phyloP scores from a whole-genome alignment of 2,329 filamentous ascomycete genomes.

The Stagonosporopsis tanaceti region DNA sequence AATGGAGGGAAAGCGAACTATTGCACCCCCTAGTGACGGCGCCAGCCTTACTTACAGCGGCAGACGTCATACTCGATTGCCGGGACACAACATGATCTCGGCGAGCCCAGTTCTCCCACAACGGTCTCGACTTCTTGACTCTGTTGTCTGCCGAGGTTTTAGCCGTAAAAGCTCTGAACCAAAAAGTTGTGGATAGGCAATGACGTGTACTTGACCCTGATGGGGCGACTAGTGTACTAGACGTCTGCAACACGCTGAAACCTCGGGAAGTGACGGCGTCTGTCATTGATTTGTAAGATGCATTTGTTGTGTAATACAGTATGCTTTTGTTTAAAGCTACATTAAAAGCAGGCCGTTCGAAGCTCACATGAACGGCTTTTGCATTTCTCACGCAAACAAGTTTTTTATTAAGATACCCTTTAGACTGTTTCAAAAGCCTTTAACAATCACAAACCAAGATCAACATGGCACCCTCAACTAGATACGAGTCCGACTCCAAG shows the following conservation, averaged over 20 bases:
- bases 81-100: conserved; percentile 6
- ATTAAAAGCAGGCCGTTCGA: background rate
- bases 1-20: no score
- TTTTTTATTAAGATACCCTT: conserved; percentile 1
- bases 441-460: background rate
- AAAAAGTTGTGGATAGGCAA: conserved; percentile 11
- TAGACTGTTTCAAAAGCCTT: background rate
- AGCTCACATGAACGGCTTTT: background rate
- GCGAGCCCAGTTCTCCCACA: conserved; percentile 10
- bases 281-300: conserved; percentile 20
- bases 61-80: conserved; percentile 12
- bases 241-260: conserved; percentile 14
- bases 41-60: conserved; percentile 3
- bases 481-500: conserved; percentile 53
- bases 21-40: no score
- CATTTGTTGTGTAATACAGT: background rate
- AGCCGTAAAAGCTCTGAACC: conserved; percentile 11
- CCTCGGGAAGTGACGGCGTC: conserved; percentile 16
- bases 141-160: background rate
- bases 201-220: conserved; percentile 12
- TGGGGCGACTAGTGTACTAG: background rate
- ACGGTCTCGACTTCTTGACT: conserved; percentile 8
- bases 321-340: no score
- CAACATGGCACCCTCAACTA: conserved; percentile 47
- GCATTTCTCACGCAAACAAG: background rate